Percentiles rank a stretch among this genome's conserved stretches.
phyloP scores from a whole-genome alignment of 768 basidiomycete genomes.

The Agaricus sinodeliciosus region DNA sequence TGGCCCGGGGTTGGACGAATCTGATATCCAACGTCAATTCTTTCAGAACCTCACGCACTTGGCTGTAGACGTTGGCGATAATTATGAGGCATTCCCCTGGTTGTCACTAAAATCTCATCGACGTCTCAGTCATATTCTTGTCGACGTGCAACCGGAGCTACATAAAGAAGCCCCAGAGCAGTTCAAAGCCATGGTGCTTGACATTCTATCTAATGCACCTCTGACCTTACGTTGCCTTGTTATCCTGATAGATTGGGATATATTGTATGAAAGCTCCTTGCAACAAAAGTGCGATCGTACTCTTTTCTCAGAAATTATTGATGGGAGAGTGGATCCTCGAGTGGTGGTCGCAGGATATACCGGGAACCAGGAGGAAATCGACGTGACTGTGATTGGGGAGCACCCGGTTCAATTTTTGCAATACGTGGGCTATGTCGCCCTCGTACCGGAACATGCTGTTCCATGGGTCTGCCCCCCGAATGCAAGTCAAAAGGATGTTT shows the following conservation, averaged over 20 bases:
- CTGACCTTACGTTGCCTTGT: background rate
- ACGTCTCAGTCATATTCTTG: background rate
- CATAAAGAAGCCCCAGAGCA: background rate
- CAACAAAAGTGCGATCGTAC: constrained; percentile 1
- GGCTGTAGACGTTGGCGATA: background rate
- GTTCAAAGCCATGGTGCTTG: background rate
- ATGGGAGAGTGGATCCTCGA: background rate
- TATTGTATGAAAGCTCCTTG: constrained; percentile 2
- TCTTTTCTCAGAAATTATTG: constrained; percentile 1
- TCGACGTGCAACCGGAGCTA: constrained; percentile 1
- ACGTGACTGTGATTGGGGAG: constrained; percentile 2
- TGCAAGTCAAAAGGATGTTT: background rate
- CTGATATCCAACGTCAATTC: background rate
- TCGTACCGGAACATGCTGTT: background rate
- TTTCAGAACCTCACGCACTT: constrained; percentile 2
- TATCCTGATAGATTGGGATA: constrained; percentile 1
- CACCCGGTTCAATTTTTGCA: constrained; percentile 2
- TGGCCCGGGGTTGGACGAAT: background rate
- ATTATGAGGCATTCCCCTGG: constrained; percentile 1
- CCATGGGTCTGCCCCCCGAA: constrained; percentile 1
- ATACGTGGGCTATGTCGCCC: constrained; percentile 1
- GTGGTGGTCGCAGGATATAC: constrained; percentile 2
- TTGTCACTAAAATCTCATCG: background rate
- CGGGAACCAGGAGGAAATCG: background rate
- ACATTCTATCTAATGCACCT: background rate